These are phyloP conservation scores for Trichoderma harzianum DNA, from an alignment of 2,329 filamentous ascomycete genomes.

Conservation along the genomic window DNA sequence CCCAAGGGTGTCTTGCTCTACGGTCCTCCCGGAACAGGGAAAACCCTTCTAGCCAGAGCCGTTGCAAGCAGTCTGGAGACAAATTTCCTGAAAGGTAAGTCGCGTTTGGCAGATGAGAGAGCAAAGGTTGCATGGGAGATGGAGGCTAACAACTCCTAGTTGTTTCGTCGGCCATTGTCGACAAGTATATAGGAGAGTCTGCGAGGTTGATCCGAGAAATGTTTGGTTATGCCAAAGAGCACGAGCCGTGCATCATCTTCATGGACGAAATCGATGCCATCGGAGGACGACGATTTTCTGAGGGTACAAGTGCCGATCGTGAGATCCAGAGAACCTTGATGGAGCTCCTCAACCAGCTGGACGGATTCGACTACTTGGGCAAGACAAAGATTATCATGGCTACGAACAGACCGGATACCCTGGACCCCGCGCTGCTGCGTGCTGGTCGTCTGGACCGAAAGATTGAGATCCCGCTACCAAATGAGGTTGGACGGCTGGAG, in stretches of 20 bases:
- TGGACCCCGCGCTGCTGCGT: constrained; percentile 88
- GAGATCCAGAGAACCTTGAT: constrained; percentile 98
- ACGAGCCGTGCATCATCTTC: constrained; percentile 99
- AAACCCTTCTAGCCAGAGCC: constrained; percentile 89
- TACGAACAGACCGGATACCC: constrained; percentile 93
- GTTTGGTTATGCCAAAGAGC: constrained; percentile 99
- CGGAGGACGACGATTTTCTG: constrained; percentile 91
- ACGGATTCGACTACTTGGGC: constrained; percentile 97
- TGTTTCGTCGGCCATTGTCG: constrained; percentile 96
- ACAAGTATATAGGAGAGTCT: constrained; percentile 99
- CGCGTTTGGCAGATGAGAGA: background rate
- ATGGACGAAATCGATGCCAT: constrained; percentile 99
- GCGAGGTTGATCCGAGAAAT: constrained; percentile 96
- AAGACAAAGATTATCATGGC: constrained; percentile 99
- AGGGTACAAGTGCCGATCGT: constrained; percentile 94
- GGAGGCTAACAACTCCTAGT: constrained; percentile 53
- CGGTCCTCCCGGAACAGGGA: constrained; percentile 93
- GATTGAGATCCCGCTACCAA: constrained; percentile 95
- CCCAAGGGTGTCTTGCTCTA: constrained; percentile 97
- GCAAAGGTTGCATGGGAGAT: background rate
- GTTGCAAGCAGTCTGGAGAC: constrained; percentile 96
- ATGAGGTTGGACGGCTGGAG: constrained; percentile 92
- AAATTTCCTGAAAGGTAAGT: constrained; percentile 91
- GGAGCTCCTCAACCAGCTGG: constrained; percentile 97
- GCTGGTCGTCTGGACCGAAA: constrained; percentile 94